Base-by-base conservation (phyloP, 495 filamentous ascomycete genomes). In the Hypoxylon perforatum region DNA sequence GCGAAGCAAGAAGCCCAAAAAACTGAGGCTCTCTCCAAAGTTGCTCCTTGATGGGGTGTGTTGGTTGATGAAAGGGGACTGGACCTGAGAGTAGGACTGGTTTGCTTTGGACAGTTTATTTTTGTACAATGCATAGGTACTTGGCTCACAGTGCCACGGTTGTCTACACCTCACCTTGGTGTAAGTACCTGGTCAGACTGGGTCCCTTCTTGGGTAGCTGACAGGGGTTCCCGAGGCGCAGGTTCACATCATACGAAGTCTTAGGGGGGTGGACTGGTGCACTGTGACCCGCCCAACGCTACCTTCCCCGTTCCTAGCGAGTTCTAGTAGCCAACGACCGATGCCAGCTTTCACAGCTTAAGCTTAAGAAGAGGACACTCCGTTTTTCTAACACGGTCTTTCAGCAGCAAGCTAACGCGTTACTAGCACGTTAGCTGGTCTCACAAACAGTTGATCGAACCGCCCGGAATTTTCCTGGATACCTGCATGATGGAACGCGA, bases 401-500 rank as follows among this genome's bases (percentile, higher is more conserved):
- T 14, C 23, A 42, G 23, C 44, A 41, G 21, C 19, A 54, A n/a
- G 42, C 35, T 67, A 62, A 28, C 53, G 57, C 42, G 44, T 63
- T 54, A 44, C 41, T 44, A 44, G 23, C 19, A 30, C 23, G 23
- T 14, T 52, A 53, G 54, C 17, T 42, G 53, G 65, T 63, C 60
- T 59, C 55, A 60, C 56, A 52, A 64, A 64, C 56, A 52, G 17
- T 53, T 33, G 60, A 69, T 69, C 66, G 66, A 69, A 64, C 57
- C 61, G 66, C 61, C 39, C 66, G 66, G 66, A 65, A 69, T 69
- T 69, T 69, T 69, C 65, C 65, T 64, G 61, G 66, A 69, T 56
- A 65, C 61, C 44, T 65, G 66, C 66, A 69, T 46, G 9, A 41
- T 53, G 10, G 9, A 46, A 64, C 42, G 61, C 47, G 56, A 61